Evolutionary conservation across 2,329 filamentous ascomycete species (phyloP), one percentile per base, ranked within the genome.

Genomic region (Acarospora socialis): DNA sequence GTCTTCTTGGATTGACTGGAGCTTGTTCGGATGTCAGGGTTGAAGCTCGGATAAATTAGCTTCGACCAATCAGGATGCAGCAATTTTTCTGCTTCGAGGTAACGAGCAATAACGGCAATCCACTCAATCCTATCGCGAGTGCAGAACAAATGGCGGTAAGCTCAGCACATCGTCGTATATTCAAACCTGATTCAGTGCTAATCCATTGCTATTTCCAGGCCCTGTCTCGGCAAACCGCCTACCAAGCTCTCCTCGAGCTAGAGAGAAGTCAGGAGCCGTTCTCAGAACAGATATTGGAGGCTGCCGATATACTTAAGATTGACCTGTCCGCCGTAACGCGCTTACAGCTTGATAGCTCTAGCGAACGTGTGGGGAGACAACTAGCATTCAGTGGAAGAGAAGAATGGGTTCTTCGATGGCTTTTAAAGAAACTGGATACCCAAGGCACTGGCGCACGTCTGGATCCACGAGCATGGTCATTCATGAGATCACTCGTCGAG

Each of bases 351-450:
- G 37, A 34, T 28, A 30, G 21, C 21, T 28, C 6, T 14, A 21
- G 9, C 21, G 23, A 30, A 14, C 31, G 18, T 16, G 3, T 21
- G 14, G 9, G 23, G 25, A 4, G 35, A 37, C 12, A 28, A 29
- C 18, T 17, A 29, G 25, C 31, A 52, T 46, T 36, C 46, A 49
- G 41, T 50, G 45, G 4, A 17, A 66, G 69, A 46, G 68, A 73
- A 45, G 73, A 79, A 57, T 79, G 73, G 72, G 62, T 77, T 9
- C 49, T 78, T 35, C 66, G 68, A 46, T 80, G 76, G 76, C 53
- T 78, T 15, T 55, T 77, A 44, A 73, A 70, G 43, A 74, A 68
- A 46, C 42, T 28, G 51, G 45, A 28, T 49, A 52, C 37, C 18
- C 29, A 55, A 14, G 46, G 46, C 20, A 54, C 49, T 24, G 42